Evolutionary conservation across 1,139 yeast genomes (phyloP).

Genomic region (Geotrichum europaeum): DNA sequence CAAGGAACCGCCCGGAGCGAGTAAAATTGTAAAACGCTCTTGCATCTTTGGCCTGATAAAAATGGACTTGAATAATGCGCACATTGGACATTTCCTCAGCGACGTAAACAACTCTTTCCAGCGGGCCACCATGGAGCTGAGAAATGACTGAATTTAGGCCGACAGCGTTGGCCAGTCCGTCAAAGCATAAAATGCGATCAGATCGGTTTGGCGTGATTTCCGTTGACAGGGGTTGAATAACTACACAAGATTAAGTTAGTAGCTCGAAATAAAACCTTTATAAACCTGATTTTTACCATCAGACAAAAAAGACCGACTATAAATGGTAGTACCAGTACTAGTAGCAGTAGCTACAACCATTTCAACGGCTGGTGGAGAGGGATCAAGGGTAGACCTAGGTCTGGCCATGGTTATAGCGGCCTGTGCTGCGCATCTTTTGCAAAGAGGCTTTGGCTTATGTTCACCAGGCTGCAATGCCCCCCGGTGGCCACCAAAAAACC

Average conservation of each 20-base stretch:
- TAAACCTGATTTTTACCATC: constrained; percentile 2
- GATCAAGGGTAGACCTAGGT: background rate
- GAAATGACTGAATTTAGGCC: constrained; percentile 50
- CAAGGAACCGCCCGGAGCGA: constrained; percentile 49
- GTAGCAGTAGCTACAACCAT: background rate
- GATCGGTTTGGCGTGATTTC: constrained; percentile 7
- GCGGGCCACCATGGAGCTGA: constrained; percentile 69
- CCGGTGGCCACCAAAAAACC: constrained; percentile 3
- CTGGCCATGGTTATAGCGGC: background rate
- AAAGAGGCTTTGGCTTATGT: constrained; percentile 3
- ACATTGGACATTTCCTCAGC: constrained; percentile 17
- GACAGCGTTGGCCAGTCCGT: constrained; percentile 37
- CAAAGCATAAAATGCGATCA: constrained; percentile 31
- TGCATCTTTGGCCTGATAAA: constrained; percentile 52
- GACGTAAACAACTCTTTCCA: constrained; percentile 45
- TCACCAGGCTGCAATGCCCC: background rate
- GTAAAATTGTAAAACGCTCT: constrained; percentile 49
- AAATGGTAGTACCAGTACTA: background rate
- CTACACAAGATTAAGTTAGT: background rate
- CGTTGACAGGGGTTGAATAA: constrained; percentile 7
- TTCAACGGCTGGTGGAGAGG: background rate
- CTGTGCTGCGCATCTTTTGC: constrained; percentile 3
- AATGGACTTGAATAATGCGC: constrained; percentile 45
- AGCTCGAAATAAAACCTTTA: background rate
- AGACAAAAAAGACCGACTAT: constrained; percentile 8